Evolutionary conservation across 148 eudicot genomes (phyloP), one percentile per base, ranked within the genome.

Genomic region (Cornus kousa): DNA sequence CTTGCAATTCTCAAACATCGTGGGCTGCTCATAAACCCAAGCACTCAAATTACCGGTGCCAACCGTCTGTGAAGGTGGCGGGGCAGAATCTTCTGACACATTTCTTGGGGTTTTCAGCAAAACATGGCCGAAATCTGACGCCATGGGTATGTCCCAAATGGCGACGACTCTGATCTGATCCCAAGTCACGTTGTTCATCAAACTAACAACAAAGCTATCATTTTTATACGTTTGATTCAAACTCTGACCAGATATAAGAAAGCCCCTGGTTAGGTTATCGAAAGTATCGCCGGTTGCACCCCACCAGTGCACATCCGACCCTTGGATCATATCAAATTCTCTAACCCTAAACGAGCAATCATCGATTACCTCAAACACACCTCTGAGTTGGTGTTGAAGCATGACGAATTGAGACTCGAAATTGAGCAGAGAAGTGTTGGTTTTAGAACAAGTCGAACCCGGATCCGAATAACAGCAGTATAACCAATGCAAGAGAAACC

Each of bases 291-390:
- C 97, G 3, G 66, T 28, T 7, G 97, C 90, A 70, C 97, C 98
- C 97, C 97, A 93, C 94, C 96, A 95, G 74, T 80, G 87, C 70
- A 95, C 97, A 81, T 91, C 92, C 32, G 95, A 86, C n/a, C 98
- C 98, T 19, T 84, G 73, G 20, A 95, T 86, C 98, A 95, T 93
- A 86, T 95, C 98, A 78, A 95, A 95, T 62, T 88, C 81, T 72
- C 82, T 83, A 80, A 95, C 97, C 84, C 88, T 85, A 85, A 95
- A 95, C 1, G 97, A 91, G 73, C 98, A 95, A 70, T 87, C 89
- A 39, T 95, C 94, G 53, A 93, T 74, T 16, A 93, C 59, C n/a
- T 81, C 78, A 24, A 95, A 78, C 5, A 85, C 75, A 10, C 98
- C 98, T 79, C 98, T 88, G 28, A 95, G 83, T 81, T 95, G 98